Base-by-base conservation (phyloP, 768 basidiomycete species). In the Lactarius deliciosus region DNA sequence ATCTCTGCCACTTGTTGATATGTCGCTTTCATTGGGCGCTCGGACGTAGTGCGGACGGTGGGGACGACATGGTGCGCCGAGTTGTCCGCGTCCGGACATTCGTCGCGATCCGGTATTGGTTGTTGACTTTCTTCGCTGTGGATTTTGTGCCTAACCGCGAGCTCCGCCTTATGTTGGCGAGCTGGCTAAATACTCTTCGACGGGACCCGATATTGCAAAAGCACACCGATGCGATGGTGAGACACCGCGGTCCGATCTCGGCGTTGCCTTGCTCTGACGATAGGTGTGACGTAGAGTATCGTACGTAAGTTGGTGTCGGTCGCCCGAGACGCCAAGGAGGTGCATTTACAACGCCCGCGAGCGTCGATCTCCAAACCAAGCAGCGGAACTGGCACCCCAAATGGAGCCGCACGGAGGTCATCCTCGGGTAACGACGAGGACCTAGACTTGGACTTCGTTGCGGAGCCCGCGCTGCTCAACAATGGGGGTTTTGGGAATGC, bases 1-100 rank as follows among this genome's bases (percentile, higher is more conserved):
- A 94, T 72, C 81, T 97, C 36, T 88, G 89, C 58, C 87, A 91
- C 70, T 79, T 96, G 40, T 81, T 97, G 58, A 90, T 94, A 34
- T 88, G 87, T 68, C 85, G 95, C 32, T 96, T 96, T 75, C 90
- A 93, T 73, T 96, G 94, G 95, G 87, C 93, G 1, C 77, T 94
- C 56, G 82, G 84, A 64, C 77, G 79, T 36, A 74, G 81, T 0
- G 72, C 76, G 5, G 82, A 83, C 20, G 66, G 72, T 34, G 82
- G 85, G 57, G 93, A 94, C 72, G 89, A 91, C 68, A 83, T 83
- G 62, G 84, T 88, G 40, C 82, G 88, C 63, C 83, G 88, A 60
- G 87, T 95, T 62, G 92, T 94, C 30, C 85, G 92, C 53, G 91
- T 94, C 10, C 81, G 95, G 73, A 96, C 94, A 13, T 95, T 94